Evolutionary conservation across 768 basidiomycete species (phyloP), one percentile per base, ranked within the genome.

Genomic region (Rhodotorula toruloides): DNA sequence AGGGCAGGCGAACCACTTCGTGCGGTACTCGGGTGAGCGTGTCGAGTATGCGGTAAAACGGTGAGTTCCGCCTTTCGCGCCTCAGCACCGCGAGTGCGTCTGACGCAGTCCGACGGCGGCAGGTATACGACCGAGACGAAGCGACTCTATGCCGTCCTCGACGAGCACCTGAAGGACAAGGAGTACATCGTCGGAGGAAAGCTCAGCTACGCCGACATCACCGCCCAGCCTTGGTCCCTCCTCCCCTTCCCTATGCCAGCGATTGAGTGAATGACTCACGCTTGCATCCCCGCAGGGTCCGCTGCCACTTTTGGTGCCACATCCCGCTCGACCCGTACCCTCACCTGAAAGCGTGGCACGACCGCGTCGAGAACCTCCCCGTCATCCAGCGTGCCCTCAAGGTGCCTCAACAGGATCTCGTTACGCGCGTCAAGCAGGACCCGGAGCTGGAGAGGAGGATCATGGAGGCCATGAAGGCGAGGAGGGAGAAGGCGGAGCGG

Each of bases 101-200:
- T 2, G 37, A 42, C 2, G 9, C 54, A 21, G 12, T 37, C 32
- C 32, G 21, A 14, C 14, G 29, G 25, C 32, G 9, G 46, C 47
- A 49, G 48, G 36, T 43, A 42, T 29, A 16, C 25, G 11, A 46
- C 25, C 47, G 67, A 68, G 48, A 47, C 48, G 16, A 6, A 63
- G 4, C 57, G 67, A 10, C 39, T 60, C 11, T 68, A 63, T 48
- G 10, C 43, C 19, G 61, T 68, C 1, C 58, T 63, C 34, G 58
- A 68, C 5, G 44, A 54, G 8, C 67, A 60, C 48, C 58, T 68
- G 25, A 10, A 6, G 6, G 48, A 42, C 47, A 46, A 52, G 39
- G 53, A 48, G 1, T 68, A 14, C 32, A n/a, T 68, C 37, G 67
- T 68, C 32, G 67, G 67, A 9, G 52, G 39, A n/a, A 68, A 63